phyloP scores from a whole-genome alignment of 148 eudicot genomes.

The Dysphania ambrosioides region DNA sequence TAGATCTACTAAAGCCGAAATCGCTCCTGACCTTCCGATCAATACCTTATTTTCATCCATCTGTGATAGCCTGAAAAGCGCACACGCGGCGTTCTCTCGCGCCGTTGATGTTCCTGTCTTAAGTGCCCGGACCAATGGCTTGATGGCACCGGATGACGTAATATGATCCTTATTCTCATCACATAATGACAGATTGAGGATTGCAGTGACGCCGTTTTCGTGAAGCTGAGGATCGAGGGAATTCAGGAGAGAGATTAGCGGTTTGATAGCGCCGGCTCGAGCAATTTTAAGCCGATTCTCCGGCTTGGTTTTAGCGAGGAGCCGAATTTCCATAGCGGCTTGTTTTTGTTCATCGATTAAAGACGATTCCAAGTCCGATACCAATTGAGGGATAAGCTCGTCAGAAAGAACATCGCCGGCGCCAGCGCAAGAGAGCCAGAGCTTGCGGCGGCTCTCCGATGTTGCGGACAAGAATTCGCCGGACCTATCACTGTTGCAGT shows the following conservation, averaged over 20 bases:
- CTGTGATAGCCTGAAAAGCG: slow-evolving; percentile 67
- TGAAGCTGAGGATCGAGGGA: slow-evolving; percentile 59
- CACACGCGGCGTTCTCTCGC: slow-evolving; percentile 81
- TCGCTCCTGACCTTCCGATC: slow-evolving; percentile 82
- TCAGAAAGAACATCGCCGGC: slow-evolving; percentile 50
- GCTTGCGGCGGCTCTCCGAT: slow-evolving; percentile 45
- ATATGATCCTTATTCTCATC: slow-evolving; percentile 74
- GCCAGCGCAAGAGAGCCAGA: slow-evolving; percentile 51
- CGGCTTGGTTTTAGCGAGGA: slow-evolving; percentile 71
- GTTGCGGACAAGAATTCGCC: slow-evolving; percentile 64
- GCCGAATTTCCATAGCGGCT: slow-evolving; percentile 71
- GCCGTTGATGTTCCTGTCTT: slow-evolving; percentile 60
- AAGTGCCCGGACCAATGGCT: slow-evolving; percentile 54
- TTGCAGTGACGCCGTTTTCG: slow-evolving; percentile 83
- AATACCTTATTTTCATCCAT: slow-evolving; percentile 50
- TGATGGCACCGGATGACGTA: slow-evolving; percentile 55
- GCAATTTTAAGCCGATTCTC: slow-evolving; percentile 79
- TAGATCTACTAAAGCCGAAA: slow-evolving; percentile 56
- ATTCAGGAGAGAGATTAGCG: slow-evolving; percentile 50
- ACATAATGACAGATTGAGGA: slow-evolving; percentile 70
- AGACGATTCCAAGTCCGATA: slow-evolving; percentile 46
- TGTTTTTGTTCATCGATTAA: slow-evolving; percentile 58
- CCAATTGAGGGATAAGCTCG: slow-evolving; percentile 53
- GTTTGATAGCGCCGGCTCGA: slow-evolving; percentile 64
- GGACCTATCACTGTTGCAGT: slow-evolving; percentile 79